These are phyloP conservation scores for Curvularia sp. DNA, from an alignment of 2,329 filamentous ascomycete genomes.

Conservation along the genomic window DNA sequence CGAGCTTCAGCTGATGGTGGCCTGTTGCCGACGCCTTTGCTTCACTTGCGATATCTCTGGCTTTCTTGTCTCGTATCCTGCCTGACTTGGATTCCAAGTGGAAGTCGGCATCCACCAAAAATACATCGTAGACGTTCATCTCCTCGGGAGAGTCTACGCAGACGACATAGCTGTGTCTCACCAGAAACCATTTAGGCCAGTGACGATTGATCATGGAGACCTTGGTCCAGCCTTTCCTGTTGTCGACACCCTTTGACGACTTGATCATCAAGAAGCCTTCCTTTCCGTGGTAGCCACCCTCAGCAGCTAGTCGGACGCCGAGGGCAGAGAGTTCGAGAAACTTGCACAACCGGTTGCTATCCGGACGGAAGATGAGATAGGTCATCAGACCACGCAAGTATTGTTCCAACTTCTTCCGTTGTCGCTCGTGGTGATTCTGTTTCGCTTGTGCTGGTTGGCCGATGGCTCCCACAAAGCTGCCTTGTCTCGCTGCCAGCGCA, in stretches of 20 bases:
- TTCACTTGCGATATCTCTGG: slow-evolving; percentile 68
- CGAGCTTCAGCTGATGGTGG: slow-evolving; percentile 86
- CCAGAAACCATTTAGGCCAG: slow-evolving; percentile 94
- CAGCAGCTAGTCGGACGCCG: slow-evolving; percentile 89
- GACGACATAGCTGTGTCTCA: slow-evolving; percentile 96
- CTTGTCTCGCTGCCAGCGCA: slow-evolving; percentile 38
- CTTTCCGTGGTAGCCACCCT: slow-evolving; percentile 97
- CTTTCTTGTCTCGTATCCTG: slow-evolving; percentile 58
- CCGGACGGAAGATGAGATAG: slow-evolving; percentile 94
- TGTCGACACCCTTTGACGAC: slow-evolving; percentile 86
- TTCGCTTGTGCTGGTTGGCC: slow-evolving; percentile 51
- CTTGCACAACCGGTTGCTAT: slow-evolving; percentile 94
- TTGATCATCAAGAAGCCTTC: slow-evolving; percentile 94
- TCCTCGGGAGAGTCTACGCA: slow-evolving; percentile 98
- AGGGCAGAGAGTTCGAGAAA: slow-evolving; percentile 95
- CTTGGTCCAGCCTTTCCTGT: slow-evolving; percentile 79
- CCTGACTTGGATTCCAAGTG: slow-evolving; percentile 74
- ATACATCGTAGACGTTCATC: slow-evolving; percentile 98
- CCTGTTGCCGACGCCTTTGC: slow-evolving; percentile 69
- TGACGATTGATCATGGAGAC: slow-evolving; percentile 81
- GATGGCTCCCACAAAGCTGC: slow-evolving; percentile 52
- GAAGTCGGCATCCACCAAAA: slow-evolving; percentile 92
- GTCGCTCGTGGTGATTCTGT: slow-evolving; percentile 74
- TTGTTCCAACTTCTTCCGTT: slow-evolving; percentile 83
- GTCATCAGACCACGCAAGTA: slow-evolving; percentile 94